These are phyloP conservation scores for Fusarium papillatum DNA, from an alignment of 2,329 filamentous ascomycete genomes.

Conservation along the genomic window DNA sequence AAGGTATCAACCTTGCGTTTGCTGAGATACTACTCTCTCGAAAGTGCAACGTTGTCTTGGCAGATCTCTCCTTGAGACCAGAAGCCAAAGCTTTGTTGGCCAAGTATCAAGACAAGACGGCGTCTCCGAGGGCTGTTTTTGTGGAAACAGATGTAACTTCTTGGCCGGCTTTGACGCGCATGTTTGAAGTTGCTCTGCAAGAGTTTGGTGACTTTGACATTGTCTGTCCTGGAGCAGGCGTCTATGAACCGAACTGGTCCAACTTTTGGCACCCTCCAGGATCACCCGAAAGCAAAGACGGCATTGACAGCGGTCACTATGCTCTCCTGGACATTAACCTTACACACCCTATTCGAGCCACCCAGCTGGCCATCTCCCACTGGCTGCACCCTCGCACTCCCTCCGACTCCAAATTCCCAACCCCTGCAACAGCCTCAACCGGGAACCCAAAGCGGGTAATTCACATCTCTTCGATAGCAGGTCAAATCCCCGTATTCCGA, in stretches of 20 bases:
- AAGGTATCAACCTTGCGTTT: conserved; percentile 51
- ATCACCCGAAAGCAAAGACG: conserved; percentile 49
- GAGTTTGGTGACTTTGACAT: conserved; percentile 57
- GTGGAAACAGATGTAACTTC: conserved; percentile 59
- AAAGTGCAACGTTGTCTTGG: conserved; percentile 60
- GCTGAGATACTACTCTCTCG: conserved; percentile 56
- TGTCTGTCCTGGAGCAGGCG: conserved; percentile 60
- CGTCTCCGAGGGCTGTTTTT: conserved; percentile 53
- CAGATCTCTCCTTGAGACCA: conserved; percentile 57
- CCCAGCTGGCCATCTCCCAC: conserved; percentile 55
- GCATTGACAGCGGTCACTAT: conserved; percentile 46
- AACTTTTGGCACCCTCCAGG: conserved; percentile 59
- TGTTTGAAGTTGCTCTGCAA: conserved; percentile 50
- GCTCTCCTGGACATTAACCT: conserved; percentile 56
- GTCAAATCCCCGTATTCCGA: conserved; percentile 49
- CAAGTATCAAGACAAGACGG: conserved; percentile 29
- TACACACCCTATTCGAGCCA: conserved; percentile 56
- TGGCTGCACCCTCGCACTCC: conserved; percentile 48
- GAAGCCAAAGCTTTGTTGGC: conserved; percentile 54
- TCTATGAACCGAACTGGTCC: conserved; percentile 60
- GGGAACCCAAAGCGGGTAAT: conserved; percentile 52
- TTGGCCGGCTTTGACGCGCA: conserved; percentile 53
- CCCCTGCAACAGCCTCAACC: conserved; percentile 28
- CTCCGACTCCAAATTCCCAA: background rate
- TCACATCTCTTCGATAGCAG: conserved; percentile 54